Evolutionary conservation across 2,329 filamentous ascomycete species (phyloP).

Genomic region (Botrytis medusae): DNA sequence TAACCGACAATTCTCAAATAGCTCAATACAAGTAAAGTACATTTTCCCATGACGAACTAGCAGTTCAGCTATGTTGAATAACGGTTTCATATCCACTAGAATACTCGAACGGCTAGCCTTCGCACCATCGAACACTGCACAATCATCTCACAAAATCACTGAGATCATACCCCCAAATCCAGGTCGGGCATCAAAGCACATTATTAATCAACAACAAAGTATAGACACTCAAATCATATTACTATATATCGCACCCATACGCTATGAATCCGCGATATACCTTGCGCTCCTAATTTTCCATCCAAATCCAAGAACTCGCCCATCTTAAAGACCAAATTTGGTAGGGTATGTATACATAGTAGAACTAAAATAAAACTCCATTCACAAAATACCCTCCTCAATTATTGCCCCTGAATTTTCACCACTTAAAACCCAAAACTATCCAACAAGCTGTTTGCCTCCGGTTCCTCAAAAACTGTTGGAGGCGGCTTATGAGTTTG

Average conservation of each 20-base stretch:
- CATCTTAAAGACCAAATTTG: neutral
- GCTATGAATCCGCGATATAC: slow-evolving; percentile 11
- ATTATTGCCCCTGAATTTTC: neutral
- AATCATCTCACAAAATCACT: neutral
- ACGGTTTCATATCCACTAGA: neutral
- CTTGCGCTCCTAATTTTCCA: neutral
- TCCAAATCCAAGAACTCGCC: neutral
- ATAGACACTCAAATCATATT: neutral
- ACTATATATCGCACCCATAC: neutral
- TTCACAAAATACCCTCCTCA: neutral
- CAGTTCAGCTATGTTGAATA: neutral
- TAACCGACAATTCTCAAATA: neutral
- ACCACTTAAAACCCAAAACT: slow-evolving; percentile 77
- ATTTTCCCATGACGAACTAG: neutral
- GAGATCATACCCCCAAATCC: neutral
- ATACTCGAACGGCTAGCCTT: neutral
- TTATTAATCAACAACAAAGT: neutral
- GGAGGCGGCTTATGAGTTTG: slow-evolving; percentile 56
- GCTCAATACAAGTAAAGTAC: neutral
- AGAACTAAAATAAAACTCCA: slow-evolving; percentile 4
- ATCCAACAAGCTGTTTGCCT: slow-evolving; percentile 82
- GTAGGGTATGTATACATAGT: neutral
- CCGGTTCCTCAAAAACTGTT: slow-evolving; percentile 88
- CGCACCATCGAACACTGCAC: neutral
- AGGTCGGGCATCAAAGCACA: neutral